Percentiles rank a stretch among this genome's conserved stretches.
Evolutionary conservation across 148 eudicot genomes (phyloP).

Genomic region (Tetragonia tetragonoides): DNA sequence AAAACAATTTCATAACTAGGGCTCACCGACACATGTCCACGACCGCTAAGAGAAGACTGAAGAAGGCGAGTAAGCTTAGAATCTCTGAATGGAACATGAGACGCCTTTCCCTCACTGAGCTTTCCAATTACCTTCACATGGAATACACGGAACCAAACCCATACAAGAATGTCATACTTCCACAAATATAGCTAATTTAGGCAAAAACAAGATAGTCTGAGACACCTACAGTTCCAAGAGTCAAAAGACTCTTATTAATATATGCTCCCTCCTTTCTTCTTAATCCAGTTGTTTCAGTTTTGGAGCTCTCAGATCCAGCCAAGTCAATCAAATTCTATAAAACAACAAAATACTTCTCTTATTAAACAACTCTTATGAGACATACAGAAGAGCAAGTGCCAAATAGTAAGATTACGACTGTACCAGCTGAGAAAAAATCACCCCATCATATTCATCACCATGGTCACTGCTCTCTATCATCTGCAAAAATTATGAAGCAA

Average conservation of each 20-base stretch:
- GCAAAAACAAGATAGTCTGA: not conserved
- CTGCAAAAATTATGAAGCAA: slow-evolving; percentile 33
- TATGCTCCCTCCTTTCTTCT: slow-evolving; percentile 99
- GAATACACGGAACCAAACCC: slow-evolving; percentile 13
- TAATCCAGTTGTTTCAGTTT: slow-evolving; percentile 96
- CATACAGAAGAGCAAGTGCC: not conserved
- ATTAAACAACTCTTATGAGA: not conserved
- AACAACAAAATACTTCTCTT: slow-evolving; percentile 10
- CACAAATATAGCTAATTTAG: slow-evolving; percentile 1
- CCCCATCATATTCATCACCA: slow-evolving; percentile 97
- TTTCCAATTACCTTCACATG: slow-evolving; percentile 86
- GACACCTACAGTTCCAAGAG: slow-evolving; percentile 92
- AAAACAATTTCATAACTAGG: not conserved
- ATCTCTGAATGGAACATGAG: slow-evolving; percentile 94
- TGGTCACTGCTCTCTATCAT: slow-evolving; percentile 97
- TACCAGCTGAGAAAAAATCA: slow-evolving; percentile 96
- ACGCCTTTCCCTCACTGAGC: slow-evolving; percentile 97
- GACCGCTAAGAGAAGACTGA: slow-evolving; percentile 94
- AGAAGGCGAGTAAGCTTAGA: slow-evolving; percentile 95
- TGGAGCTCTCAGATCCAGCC: slow-evolving; percentile 99
- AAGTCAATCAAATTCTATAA: slow-evolving; percentile 89
- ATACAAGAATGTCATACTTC: not conserved
- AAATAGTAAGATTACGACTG: slow-evolving; percentile 3
- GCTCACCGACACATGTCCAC: slow-evolving; percentile 96
- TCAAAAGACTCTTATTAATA: slow-evolving; percentile 94